A percentile compares a stretch with the other conserved stretches of the same genome.
Conservation (phyloP, 371 early-diverging fungal species). For the Lichtheimia corymbifera region DNA sequence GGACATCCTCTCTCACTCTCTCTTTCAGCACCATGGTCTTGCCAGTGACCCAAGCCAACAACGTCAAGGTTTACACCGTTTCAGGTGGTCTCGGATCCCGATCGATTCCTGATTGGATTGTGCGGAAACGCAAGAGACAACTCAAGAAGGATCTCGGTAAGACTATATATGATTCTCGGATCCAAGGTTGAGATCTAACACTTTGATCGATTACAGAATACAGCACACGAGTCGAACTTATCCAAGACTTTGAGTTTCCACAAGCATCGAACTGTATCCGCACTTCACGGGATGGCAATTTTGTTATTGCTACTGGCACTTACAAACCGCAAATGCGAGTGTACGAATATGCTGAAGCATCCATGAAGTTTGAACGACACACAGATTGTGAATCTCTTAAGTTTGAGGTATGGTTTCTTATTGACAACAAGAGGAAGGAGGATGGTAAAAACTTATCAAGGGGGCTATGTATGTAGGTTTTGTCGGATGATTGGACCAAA, state of each 20-base stretch:
- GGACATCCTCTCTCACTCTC: no score
- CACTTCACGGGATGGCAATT: conserved; percentile 85
- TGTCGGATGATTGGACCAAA: conserved; percentile 99
- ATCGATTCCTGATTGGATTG: conserved; percentile 95
- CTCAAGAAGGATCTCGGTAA: conserved; percentile 89
- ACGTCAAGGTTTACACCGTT: conserved; percentile 92
- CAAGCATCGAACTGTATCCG: conserved; percentile 89
- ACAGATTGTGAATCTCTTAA: conserved; percentile 93
- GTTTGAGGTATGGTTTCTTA: conserved; percentile 60
- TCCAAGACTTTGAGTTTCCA: conserved; percentile 99
- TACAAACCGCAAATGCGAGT: conserved; percentile 99
- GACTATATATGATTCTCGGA: neutral
- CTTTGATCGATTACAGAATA: conserved; percentile 60
- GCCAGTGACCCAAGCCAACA: conserved; percentile 79
- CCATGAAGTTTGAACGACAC: conserved; percentile 98
- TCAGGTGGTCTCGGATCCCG: conserved; percentile 80
- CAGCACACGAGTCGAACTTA: conserved; percentile 87
- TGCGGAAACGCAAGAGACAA: conserved; percentile 77
- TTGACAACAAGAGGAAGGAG: neutral
- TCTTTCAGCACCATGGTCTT: conserved; percentile 58
- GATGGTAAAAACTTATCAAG: neutral
- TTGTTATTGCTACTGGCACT: conserved; percentile 92
- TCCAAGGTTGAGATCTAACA: neutral
- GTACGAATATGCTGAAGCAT: conserved; percentile 89
- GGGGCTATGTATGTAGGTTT: conserved; percentile 43